These are phyloP conservation scores for Pseudozyma flocculosa DNA, from an alignment of 1,284 basidiomycete species.

Conservation along the genomic window DNA sequence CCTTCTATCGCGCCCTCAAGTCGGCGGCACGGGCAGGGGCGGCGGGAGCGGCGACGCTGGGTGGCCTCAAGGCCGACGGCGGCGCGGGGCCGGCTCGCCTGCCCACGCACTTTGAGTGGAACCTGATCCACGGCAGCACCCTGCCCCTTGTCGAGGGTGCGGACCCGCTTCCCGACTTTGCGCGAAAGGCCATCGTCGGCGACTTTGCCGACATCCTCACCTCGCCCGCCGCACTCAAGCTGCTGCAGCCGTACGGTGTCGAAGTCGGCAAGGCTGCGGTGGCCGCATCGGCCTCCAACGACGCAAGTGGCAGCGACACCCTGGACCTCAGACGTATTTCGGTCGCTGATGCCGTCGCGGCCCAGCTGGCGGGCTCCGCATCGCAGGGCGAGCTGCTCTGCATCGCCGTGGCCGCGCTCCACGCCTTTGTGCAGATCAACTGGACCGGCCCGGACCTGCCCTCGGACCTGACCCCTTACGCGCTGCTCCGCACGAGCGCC, in stretches of 20 bases:
- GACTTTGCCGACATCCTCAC: constrained; percentile 57
- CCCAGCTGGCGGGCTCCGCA: constrained; percentile 1
- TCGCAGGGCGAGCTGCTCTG: constrained; percentile 60
- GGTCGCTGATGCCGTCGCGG: constrained; percentile 5
- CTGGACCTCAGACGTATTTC: background rate
- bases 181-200: constrained; percentile 47
- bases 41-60: background rate
- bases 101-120: constrained; percentile 28
- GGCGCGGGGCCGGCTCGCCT: background rate
- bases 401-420: constrained; percentile 76
- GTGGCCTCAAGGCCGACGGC: background rate
- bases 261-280: constrained; percentile 9
- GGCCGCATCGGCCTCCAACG: constrained; percentile 13
- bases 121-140: constrained; percentile 29
- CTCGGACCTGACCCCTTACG: constrained; percentile 22
- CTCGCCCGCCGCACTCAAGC: constrained; percentile 36
- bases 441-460: constrained; percentile 92
- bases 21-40: constrained; percentile 5
- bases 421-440: constrained; percentile 88
- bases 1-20: constrained; percentile 20
- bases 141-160: constrained; percentile 12
- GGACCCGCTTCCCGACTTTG: constrained; percentile 33
- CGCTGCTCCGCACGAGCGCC: constrained; percentile 58
- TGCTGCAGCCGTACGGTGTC: constrained; percentile 38
- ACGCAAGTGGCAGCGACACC: background rate